Base-by-base conservation (phyloP, 2,329 filamentous ascomycete genomes). In the Sordariomycetes sp. region DNA sequence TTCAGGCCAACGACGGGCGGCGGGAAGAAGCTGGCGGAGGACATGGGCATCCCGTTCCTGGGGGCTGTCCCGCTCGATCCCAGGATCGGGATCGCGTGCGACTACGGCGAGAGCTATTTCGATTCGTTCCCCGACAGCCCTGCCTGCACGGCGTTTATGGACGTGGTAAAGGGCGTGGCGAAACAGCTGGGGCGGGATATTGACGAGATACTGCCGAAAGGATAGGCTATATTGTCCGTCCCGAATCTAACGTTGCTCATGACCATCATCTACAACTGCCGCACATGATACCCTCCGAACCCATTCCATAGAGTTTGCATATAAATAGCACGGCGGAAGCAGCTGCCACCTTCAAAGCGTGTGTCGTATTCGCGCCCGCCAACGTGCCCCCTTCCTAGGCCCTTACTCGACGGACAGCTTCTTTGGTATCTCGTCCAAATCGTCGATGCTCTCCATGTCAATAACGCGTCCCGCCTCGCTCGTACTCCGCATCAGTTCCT, bases 21-120 rank as follows among this genome's bases (percentile, higher is more conserved):
- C 22, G 94, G 89, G 2, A 79, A 79, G 59, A 84, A 82, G 50
- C 72, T 99, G 63, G 93, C 94, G 1, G 79, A 87, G 69, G 93
- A 97, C 71, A 90, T 93, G 79, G 82, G 81, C 1, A 88, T 99
- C 16, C 89, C 89, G 0, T 99, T 96, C 69, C 72, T 99, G 28
- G 94, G 94, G 1, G 82, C 88, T 14, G 92, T 99, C 14, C 94
- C 94, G 43, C 74, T 99, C 57, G 94, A 99, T 67, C 93, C 94
- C 3, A 79, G 93, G 61, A 96, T 99, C 64, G 89, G 94, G 10
- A 95, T 97, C 89, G 88, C 92, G 2, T 97, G 93, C 68, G 94
- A 99, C 71, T 97, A 89, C 71, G 94, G 95, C 5, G 94, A 99
- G 81, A 97, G 91, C 72, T 99, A 95, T 72, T 89, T 97, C 67